Base-by-base conservation (phyloP, 2,329 filamentous ascomycete species). In the Talaromyces islandicus region DNA sequence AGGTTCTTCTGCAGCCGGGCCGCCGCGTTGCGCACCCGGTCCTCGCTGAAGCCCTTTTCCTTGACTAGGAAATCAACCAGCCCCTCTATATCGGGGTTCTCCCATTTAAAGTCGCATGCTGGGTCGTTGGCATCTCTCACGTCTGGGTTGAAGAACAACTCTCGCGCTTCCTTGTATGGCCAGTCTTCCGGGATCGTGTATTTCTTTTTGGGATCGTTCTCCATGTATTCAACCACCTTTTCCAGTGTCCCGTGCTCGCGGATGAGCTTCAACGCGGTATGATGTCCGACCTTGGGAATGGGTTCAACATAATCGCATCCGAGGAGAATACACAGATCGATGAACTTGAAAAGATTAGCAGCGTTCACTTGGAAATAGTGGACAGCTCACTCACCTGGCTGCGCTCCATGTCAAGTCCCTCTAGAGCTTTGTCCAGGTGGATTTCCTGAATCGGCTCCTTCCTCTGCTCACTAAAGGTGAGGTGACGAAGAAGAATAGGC, bases 401-500 rank as follows among this genome's bases (percentile, higher is more conserved):
- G 64, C 88, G 84, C 57, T 96, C 90, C 92, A 99, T 97, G 62
- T 83, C 84, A 60, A 99, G 75, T 0, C 93, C 92, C 68, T 92
- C 88, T 17, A 99, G 81, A 4, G 94, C 92, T 74, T 89, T 92
- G 68, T 91, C 88, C 17, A 97, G 78, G 69, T 91, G 88, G 56
- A 99, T 96, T 75, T 99, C 94, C 69, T 95, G 92, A 67, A 99
- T 97, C 0, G 94, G 94, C 73, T 97, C 92, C 77, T 99, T 99
- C 64, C 93, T 85, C 79, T 96, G 92, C 80, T 99, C 94, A 71
- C 91, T 95, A 75, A 97, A 97, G 1, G 94, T 99, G 64, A 99
- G 83, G 77, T 99, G 92, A 55, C 94, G 85, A 64, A 99, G 79
- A 53, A 99, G 79, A 61, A 99, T 92, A 0, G 94, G 94, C 56